Base-by-base conservation (phyloP, 1,139 yeast genomes). In the Ogataea hybrid region DNA sequence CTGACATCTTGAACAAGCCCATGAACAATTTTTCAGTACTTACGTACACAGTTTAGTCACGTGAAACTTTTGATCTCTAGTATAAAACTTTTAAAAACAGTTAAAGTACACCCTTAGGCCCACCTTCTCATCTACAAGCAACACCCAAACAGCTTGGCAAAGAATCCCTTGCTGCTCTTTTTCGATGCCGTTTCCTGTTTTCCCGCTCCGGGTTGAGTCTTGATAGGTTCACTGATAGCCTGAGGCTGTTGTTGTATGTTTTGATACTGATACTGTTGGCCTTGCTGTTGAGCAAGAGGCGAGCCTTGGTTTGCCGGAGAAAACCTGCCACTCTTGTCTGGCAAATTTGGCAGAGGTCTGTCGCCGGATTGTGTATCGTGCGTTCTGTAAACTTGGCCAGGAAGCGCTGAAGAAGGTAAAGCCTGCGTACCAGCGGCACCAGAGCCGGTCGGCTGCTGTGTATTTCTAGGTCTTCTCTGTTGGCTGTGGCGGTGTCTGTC, bases 401-500 rank as follows among this genome's bases (percentile, higher is more conserved):
- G 48, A n/a, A 38, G 39, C 7, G 46, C 34, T 6, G 43, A 18
- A 22, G 49, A 37, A 8, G 42, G 41, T 16, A 45, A 33, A 17
- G 31, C 37, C 35, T 46, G 55, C 20, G 44, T 32, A 17, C 33
- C 39, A 39, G 50, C 46, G 42, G 52, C 37, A 49, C 29, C 42
- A 20, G 43, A 37, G 18, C 32, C 31, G 6, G 38, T 44, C n/a
- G 47, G 53, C 33, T 53, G 54, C 29, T 44, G 52, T 12, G 50
- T 46, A 36, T 45, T 50, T 46, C 57, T 47, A 17, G 54, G 42
- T 42, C 56, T 49, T 41, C 59, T 48, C 45, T 59, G 62, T 47
- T 65, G 67, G 47, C 73, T 78, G 55, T 77, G 73, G 59, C 77
- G 70, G 43, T 74, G 77, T 50, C 77, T 64, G 30, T 75, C 81